Evolutionary conservation across 192 early-diverging fungal genomes (phyloP).

Genomic region (Coemansia brasiliensis): DNA sequence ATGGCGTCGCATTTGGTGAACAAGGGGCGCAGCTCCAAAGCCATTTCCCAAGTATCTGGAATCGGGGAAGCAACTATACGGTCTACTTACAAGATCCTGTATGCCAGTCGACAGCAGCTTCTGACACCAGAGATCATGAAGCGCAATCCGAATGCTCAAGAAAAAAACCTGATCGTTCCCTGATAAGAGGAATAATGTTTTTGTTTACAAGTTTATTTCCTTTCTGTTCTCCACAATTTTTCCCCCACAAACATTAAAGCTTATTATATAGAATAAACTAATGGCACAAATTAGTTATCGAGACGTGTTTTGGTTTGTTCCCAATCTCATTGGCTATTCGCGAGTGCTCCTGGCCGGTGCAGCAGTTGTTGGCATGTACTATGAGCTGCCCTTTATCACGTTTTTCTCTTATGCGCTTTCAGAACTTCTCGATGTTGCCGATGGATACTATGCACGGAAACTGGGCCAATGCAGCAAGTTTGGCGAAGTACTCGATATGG

Average conservation of each 20-base stretch:
- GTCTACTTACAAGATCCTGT: constrained; percentile 69
- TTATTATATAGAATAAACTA: background rate
- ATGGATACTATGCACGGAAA: constrained; percentile 93
- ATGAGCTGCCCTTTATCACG: constrained; percentile 64
- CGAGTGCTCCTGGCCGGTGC: constrained; percentile 76
- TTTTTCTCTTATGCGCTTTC: constrained; percentile 82
- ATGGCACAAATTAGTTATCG: constrained; percentile 25
- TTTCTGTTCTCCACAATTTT: background rate
- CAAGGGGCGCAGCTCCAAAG: constrained; percentile 61
- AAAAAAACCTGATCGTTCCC: background rate
- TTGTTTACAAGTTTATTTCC: background rate
- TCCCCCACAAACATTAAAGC: constrained; percentile 72
- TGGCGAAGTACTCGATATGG: constrained; percentile 98
- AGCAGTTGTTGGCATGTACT: constrained; percentile 77
- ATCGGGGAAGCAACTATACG: constrained; percentile 88
- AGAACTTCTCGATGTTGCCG: constrained; percentile 90
- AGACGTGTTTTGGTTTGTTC: constrained; percentile 46
- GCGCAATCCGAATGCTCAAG: constrained; percentile 1
- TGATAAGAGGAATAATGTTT: background rate
- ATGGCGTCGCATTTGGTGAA: constrained; percentile 69
- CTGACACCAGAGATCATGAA: constrained; percentile 26
- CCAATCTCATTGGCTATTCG: constrained; percentile 70
- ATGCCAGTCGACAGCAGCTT: constrained; percentile 55
- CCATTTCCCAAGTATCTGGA: constrained; percentile 74
- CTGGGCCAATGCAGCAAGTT: constrained; percentile 94